Conservation (phyloP, 2,329 filamentous ascomycete species). For the Emmonsia crescens region DNA sequence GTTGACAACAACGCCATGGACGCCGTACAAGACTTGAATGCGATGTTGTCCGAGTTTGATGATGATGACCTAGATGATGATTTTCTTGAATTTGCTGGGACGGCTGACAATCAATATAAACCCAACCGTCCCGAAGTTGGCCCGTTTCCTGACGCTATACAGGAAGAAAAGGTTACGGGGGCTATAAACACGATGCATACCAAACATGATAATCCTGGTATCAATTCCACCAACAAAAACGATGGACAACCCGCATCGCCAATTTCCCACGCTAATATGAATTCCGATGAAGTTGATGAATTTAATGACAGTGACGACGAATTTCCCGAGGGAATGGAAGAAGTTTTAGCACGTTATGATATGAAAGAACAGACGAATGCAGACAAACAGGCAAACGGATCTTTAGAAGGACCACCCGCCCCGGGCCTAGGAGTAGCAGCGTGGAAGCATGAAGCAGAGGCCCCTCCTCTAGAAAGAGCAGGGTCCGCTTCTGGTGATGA, state of each 20-base stretch:
- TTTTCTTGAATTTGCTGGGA: conserved; percentile 27
- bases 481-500: conserved; percentile 56
- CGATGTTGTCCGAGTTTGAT: conserved; percentile 35
- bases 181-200: neutral
- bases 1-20: neutral
- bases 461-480: conserved; percentile 30
- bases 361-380: conserved; percentile 10
- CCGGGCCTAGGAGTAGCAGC: neutral
- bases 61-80: conserved; percentile 39
- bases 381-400: neutral
- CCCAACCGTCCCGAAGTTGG: neutral
- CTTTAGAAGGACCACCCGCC: neutral
- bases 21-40: conserved; percentile 1
- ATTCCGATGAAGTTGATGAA: conserved; percentile 36
- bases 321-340: conserved; percentile 48
- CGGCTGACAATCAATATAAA: conserved; percentile 7
- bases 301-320: conserved; percentile 59
- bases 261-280: neutral
- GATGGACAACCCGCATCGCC: neutral
- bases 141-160: neutral
- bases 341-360: conserved; percentile 47
- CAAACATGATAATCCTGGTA: neutral
- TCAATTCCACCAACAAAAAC: neutral
- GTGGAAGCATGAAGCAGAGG: conserved; percentile 22
- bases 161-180: neutral